Evolutionary conservation across 2,329 filamentous ascomycete genomes (phyloP), one percentile per base, ranked within the genome.

Genomic region (Stachybotrys echinatus): DNA sequence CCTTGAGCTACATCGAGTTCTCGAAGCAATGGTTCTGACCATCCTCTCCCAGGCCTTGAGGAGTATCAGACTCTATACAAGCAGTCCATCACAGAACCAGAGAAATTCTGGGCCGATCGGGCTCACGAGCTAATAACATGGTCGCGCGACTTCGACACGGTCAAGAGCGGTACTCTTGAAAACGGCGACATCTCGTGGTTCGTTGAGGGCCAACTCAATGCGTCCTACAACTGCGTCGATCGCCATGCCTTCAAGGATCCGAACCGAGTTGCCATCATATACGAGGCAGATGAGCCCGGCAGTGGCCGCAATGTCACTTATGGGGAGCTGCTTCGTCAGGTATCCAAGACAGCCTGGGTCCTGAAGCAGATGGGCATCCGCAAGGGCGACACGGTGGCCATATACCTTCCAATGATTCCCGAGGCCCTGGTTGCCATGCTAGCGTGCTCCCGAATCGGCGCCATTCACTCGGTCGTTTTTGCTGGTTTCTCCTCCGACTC

Each of bases 381-480:
- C 76, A 97, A 96, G 79, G 94, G 94, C 50, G 94, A 99, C 72
- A 96, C 92, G 5, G 92, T 99, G 50, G 94, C 91, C 55, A 88
- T 99, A 58, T 99, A 99, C 76, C 75, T 99, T 57, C 94, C 94
- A 68, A 99, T 99, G 94, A 96, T 99, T 70, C 94, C 94, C 50
- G 92, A 99, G 72, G 94, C 94, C 6, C 63, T 99, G 51, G 79
- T 99, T 62, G 87, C 94, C 48, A 89, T 99, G 70, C 79, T 99
- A 50, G 94, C 94, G 53, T 95, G 92, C 70, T 76, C 85, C 37
- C 89, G 94, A 65, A 95, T 99, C 60, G 94, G 94, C 54, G 94
- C 94, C 39, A 81, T 99, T 20, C 94, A 99, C 81, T 97, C 94
- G 0, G 92, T 99, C 49, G 88, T 99, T 57, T 99, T 99, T 65